phyloP scores from a whole-genome alignment of 768 basidiomycete species.

The Amanita subjunquillea region DNA sequence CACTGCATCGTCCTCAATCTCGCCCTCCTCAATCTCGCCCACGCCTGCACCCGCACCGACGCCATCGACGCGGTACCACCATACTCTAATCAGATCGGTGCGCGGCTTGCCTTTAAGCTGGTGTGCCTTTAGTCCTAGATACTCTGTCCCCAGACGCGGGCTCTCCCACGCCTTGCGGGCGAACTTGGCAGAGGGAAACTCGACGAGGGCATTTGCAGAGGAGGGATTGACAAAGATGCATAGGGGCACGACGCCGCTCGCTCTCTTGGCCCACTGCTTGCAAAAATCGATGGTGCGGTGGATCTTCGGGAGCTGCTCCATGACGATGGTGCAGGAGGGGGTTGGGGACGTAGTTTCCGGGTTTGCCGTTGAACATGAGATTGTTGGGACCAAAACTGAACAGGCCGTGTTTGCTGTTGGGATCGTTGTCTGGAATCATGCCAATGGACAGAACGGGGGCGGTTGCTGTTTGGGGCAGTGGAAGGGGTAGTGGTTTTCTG shows the following conservation, averaged over 20 bases:
- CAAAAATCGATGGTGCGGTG: constrained; percentile 32
- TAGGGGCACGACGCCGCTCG: constrained; percentile 25
- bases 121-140: constrained; percentile 19
- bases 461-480: constrained; percentile 3
- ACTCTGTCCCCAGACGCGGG: constrained; percentile 27
- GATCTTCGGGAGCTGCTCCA: constrained; percentile 44
- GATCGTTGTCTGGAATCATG: constrained; percentile 34
- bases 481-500: constrained; percentile 4
- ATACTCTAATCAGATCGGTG: constrained; percentile 34
- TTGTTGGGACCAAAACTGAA: constrained; percentile 19
- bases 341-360: constrained; percentile 27
- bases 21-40: constrained; percentile 39
- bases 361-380: neutral
- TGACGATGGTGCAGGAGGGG: constrained; percentile 42
- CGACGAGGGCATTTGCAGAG: constrained; percentile 37
- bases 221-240: constrained; percentile 30
- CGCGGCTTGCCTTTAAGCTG: constrained; percentile 33
- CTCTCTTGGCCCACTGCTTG: constrained; percentile 30
- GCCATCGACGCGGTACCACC: constrained; percentile 39
- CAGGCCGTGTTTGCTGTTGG: constrained; percentile 34
- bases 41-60: constrained; percentile 28
- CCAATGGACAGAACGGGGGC: constrained; percentile 23
- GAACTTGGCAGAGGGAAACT: constrained; percentile 33
- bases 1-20: constrained; percentile 31
- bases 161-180: constrained; percentile 41